Conservation (phyloP, 176 grass and related monocot genomes). For the Oryza glaberrima region DNA sequence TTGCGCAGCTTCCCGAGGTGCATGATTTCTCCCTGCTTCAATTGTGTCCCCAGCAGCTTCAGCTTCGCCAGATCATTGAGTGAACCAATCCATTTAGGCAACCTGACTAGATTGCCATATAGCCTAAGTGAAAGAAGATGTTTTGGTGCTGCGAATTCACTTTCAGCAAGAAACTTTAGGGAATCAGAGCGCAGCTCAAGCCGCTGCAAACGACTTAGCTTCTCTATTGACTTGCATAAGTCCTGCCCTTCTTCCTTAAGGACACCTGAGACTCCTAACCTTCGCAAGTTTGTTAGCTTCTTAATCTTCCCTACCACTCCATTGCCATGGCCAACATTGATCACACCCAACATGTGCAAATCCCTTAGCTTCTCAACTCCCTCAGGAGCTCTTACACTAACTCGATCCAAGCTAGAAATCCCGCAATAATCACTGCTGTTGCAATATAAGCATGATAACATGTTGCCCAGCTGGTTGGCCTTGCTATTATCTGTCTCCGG, state of each 20-base stretch:
- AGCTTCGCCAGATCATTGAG: slow-evolving; percentile 46
- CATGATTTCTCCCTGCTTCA: slow-evolving; percentile 35
- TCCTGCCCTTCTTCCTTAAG: slow-evolving; percentile 17
- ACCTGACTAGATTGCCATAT: not conserved
- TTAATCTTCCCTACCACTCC: slow-evolving; percentile 22
- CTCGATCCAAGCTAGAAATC: not conserved
- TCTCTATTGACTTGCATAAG: slow-evolving; percentile 31
- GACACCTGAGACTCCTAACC: slow-evolving; percentile 18
- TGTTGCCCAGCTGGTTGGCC: not conserved
- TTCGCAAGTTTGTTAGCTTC: slow-evolving; percentile 34
- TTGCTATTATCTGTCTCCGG: no score
- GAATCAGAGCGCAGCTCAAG: slow-evolving; percentile 45
- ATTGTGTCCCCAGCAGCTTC: slow-evolving; percentile 14
- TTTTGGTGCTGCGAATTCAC: slow-evolving; percentile 18
- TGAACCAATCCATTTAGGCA: slow-evolving; percentile 40
- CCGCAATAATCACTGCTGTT: not conserved
- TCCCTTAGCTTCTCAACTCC: slow-evolving; percentile 32
- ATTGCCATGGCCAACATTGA: slow-evolving; percentile 19
- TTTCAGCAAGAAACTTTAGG: slow-evolving; percentile 22
- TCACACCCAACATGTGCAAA: slow-evolving; percentile 36
- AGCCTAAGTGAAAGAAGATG: slow-evolving; percentile 37
- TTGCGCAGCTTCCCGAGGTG: slow-evolving; percentile 28
- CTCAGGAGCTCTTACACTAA: slow-evolving; percentile 20
- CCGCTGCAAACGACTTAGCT: slow-evolving; percentile 37
- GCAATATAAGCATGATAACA: not conserved